phyloP scores from a whole-genome alignment of 176 grass and related monocot species.

The Eragrostis nindensis region DNA sequence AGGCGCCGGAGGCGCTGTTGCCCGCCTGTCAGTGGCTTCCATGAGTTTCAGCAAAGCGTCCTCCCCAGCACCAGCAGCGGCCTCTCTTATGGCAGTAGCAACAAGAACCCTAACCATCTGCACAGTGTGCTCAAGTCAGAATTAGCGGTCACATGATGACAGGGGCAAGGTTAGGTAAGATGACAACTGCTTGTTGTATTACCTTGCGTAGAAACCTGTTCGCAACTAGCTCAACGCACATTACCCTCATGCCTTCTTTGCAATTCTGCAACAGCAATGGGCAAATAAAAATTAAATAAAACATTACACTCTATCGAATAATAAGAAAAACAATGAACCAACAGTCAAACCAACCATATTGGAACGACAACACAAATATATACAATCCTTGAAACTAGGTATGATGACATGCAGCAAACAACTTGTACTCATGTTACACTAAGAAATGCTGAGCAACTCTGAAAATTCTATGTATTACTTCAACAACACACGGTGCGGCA shows the following conservation, averaged over 20 bases:
- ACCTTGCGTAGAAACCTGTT: conserved; percentile 97
- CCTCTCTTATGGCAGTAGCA: conserved; percentile 86
- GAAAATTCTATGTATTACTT: neutral
- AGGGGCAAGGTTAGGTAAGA: neutral
- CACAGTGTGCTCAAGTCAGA: neutral
- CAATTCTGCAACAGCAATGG: conserved; percentile 34
- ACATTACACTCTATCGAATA: neutral
- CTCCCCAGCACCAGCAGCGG: conserved; percentile 65
- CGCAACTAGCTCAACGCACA: conserved; percentile 84
- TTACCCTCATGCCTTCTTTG: conserved; percentile 46
- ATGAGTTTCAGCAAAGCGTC: conserved; percentile 77
- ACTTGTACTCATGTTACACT: neutral
- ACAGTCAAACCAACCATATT: neutral
- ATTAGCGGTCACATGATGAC: neutral
- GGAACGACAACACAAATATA: neutral
- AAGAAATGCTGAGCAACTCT: no score
- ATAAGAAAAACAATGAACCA: neutral
- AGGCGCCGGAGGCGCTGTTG: conserved; percentile 86
- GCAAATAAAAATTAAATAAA: conserved; percentile 13
- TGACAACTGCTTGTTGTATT: conserved; percentile 23
- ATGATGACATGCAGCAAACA: neutral
- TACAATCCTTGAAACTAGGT: neutral
- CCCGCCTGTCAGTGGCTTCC: conserved; percentile 84
- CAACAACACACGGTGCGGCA: neutral
- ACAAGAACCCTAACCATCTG: conserved; percentile 96